Conservation (phyloP, 2,329 filamentous ascomycete genomes). For the Metarhizium anisopliae region DNA sequence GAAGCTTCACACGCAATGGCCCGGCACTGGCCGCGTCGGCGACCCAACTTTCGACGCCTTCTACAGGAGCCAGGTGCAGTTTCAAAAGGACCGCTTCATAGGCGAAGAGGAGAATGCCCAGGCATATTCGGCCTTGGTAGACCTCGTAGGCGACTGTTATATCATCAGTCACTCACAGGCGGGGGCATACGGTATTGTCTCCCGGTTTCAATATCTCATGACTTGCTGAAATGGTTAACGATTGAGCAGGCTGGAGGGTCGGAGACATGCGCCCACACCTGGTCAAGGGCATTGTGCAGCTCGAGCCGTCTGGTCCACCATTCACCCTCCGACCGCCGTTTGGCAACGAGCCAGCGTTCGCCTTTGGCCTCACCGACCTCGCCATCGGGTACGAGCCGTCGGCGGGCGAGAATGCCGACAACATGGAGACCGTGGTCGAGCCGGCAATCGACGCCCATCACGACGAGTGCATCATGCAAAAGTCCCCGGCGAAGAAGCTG, state of each 20-base stretch:
- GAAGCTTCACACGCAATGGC: slow-evolving; percentile 23
- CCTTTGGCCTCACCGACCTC: slow-evolving; percentile 19
- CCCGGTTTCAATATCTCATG: background rate
- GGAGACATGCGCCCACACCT: slow-evolving; percentile 17
- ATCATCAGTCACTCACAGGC: slow-evolving; percentile 19
- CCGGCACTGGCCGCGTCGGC: slow-evolving; percentile 22
- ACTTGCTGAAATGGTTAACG: slow-evolving; percentile 2
- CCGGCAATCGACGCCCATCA: slow-evolving; percentile 17
- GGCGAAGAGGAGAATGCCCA: slow-evolving; percentile 11
- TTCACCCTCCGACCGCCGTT: slow-evolving; percentile 14
- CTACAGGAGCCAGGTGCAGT: slow-evolving; percentile 19
- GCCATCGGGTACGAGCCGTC: slow-evolving; percentile 20
- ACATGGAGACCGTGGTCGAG: slow-evolving; percentile 13
- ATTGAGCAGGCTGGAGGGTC: slow-evolving; percentile 10
- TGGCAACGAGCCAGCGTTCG: slow-evolving; percentile 11
- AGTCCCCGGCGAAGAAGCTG: slow-evolving; percentile 25
- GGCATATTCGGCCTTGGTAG: slow-evolving; percentile 11
- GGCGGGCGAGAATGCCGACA: slow-evolving; percentile 6
- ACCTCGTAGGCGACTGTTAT: slow-evolving; percentile 19
- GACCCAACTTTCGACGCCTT: slow-evolving; percentile 39
- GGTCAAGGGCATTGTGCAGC: slow-evolving; percentile 21
- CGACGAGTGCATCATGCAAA: slow-evolving; percentile 20
- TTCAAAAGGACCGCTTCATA: slow-evolving; percentile 11
- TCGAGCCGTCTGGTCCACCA: slow-evolving; percentile 19
- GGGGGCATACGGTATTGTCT: slow-evolving; percentile 10